Base-by-base conservation (phyloP, 148 eudicot species). In the Cornus florida region DNA sequence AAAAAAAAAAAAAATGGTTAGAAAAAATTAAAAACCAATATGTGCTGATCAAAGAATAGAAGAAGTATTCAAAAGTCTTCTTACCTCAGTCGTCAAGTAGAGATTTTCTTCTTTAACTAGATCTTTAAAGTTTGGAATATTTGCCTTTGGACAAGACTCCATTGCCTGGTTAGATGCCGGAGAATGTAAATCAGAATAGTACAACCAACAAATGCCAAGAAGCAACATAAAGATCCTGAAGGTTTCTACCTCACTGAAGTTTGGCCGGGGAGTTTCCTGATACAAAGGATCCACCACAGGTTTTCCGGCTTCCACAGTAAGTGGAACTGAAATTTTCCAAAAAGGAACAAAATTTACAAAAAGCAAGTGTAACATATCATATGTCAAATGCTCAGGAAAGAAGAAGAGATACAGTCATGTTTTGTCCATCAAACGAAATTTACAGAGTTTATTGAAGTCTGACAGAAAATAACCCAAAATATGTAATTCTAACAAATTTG, bases 81-180 rank as follows among this genome's bases (percentile, higher is more conserved):
- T 60, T 80, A 96, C 99, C 97, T 96, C 99, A 11, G 98, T 94
- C 65, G 83, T 84, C 85, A 96, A 82, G 88, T 92, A 94, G 32
- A 96, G 82, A 75, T 94, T 96, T 82, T 96, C 98, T 85, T 93
- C 99, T 67, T 86, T 82, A 50, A 96, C 89, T 67, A 86, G 78
- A 67, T 92, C 93, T 82, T 91, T 83, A 56, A 90, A 86, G 80
- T 93, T 91, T 22, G 90, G 86, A 50, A 93, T 87, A 69, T 89
- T 87, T 69, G 79, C 89, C 86, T 91, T 96, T 28, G 97, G 98
- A 87, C 97, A 92, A 65, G 98, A 90, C 46, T 89, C 92, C 99
- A 96, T 96, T 17, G 91, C 98, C 99, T 96, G 80, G 60, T 33
- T 59, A 71, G 74, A 71, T 19, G 5, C 19, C 46, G 56, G 20